Conservation (phyloP, 2,329 filamentous ascomycete species). For the Phialemoniopsis sp. region DNA sequence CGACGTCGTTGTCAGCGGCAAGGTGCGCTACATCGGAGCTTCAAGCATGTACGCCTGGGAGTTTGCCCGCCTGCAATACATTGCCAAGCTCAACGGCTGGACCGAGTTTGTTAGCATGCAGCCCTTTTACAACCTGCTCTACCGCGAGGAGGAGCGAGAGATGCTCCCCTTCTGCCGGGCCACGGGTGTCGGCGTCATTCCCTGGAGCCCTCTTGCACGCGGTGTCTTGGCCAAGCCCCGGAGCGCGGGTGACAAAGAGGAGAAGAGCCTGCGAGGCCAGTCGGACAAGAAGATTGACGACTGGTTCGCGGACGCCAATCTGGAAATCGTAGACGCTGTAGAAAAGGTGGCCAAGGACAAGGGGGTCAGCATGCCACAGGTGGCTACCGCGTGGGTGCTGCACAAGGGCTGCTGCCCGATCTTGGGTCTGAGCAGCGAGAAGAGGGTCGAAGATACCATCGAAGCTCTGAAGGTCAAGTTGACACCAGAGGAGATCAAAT, state of each 20-base stretch:
- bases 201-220: constrained; percentile 23
- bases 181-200: constrained; percentile 28
- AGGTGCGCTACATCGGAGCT: constrained; percentile 42
- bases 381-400: constrained; percentile 54
- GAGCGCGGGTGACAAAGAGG: constrained; percentile 1
- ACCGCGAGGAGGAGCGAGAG: constrained; percentile 53
- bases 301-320: constrained; percentile 38
- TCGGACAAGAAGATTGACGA: constrained; percentile 27
- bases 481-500: constrained; percentile 47
- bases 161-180: constrained; percentile 31
- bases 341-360: constrained; percentile 28
- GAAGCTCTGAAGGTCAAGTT: constrained; percentile 33
- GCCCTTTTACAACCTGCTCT: constrained; percentile 52
- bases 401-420: constrained; percentile 45
- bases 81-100: constrained; percentile 47
- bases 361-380: constrained; percentile 52
- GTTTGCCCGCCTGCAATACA: constrained; percentile 19
- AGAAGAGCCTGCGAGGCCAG: constrained; percentile 14
- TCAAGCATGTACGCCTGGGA: constrained; percentile 20
- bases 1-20: constrained; percentile 52
- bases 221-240: constrained; percentile 21
- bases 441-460: constrained; percentile 52
- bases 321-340: constrained; percentile 15
- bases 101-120: constrained; percentile 58
- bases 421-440: constrained; percentile 45